phyloP scores from a whole-genome alignment of 1,284 basidiomycete species.

The Limonomyces culmigenus region DNA sequence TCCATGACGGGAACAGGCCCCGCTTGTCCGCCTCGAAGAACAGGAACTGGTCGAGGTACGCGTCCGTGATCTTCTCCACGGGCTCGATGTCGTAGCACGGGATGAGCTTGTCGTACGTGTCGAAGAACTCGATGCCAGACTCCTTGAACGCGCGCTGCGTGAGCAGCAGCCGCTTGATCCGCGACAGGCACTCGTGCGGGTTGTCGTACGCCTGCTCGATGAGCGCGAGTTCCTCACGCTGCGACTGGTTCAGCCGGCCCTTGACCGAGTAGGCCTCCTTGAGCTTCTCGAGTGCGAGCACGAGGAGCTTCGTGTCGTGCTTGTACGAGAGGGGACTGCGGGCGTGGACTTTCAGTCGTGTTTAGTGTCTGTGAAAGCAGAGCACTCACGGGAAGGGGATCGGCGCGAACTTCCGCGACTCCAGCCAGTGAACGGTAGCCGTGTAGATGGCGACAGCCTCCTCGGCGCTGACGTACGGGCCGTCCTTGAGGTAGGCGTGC shows the following conservation, averaged over 20 bases:
- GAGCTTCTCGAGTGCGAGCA: slow-evolving; percentile 87
- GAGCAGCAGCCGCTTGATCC: slow-evolving; percentile 88
- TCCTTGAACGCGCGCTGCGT: slow-evolving; percentile 98
- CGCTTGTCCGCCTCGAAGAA: slow-evolving; percentile 94
- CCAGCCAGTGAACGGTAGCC: slow-evolving; percentile 93
- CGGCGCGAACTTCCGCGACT: slow-evolving; percentile 89
- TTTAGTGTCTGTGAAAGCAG: slow-evolving; percentile 4
- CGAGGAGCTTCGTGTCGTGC: slow-evolving; percentile 92
- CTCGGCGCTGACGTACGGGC: slow-evolving; percentile 92
- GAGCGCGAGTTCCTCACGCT: slow-evolving; percentile 88
- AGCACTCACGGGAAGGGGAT: slow-evolving; percentile 80
- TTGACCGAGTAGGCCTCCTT: slow-evolving; percentile 99
- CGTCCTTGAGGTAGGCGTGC: slow-evolving; percentile 94
- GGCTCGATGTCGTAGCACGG: slow-evolving; percentile 97
- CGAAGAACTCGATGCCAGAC: slow-evolving; percentile 87
- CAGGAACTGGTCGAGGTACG: slow-evolving; percentile 84
- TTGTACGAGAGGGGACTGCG: slow-evolving; percentile 82
- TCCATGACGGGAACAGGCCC: slow-evolving; percentile 92
- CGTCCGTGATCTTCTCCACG: slow-evolving; percentile 96
- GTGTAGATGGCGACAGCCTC: slow-evolving; percentile 97
- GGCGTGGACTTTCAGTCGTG: slow-evolving; percentile 17
- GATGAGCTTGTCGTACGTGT: slow-evolving; percentile 94
- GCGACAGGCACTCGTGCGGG: slow-evolving; percentile 85
- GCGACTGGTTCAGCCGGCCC: slow-evolving; percentile 88
- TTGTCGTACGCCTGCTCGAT: slow-evolving; percentile 97